Percentiles rank a stretch among this genome's conserved stretches.
phyloP scores from a whole-genome alignment of 495 filamentous ascomycete species.

The Penicillium roqueforti region DNA sequence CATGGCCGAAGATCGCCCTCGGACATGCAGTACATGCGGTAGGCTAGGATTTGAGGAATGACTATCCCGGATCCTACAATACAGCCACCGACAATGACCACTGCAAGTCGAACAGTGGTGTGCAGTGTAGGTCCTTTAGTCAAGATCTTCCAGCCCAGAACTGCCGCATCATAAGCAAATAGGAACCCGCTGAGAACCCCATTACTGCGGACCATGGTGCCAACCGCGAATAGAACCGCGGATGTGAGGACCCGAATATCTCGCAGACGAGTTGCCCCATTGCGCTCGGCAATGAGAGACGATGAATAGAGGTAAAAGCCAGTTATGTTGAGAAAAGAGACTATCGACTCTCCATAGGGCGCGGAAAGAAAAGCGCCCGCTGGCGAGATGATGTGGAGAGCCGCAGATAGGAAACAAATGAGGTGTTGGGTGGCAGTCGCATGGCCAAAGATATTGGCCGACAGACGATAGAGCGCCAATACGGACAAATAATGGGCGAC shows the following conservation, averaged over 20 bases:
- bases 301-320: conserved; percentile 69
- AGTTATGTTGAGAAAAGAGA: conserved; percentile 69
- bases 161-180: conserved; percentile 56
- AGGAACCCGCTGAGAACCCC: conserved; percentile 77
- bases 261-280: conserved; percentile 20
- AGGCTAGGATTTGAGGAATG: conserved; percentile 73
- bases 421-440: conserved; percentile 26
- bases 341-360: conserved; percentile 78
- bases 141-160: conserved; percentile 30
- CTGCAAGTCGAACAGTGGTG: conserved; percentile 42
- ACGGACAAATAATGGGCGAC: conserved; percentile 71
- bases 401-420: conserved; percentile 62
- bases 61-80: conserved; percentile 61
- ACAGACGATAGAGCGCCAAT: conserved; percentile 60
- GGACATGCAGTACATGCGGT: conserved; percentile 60
- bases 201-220: conserved; percentile 78
- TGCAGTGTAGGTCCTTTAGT: conserved; percentile 24
- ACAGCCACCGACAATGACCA: conserved; percentile 60
- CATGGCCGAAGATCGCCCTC: conserved; percentile 54
- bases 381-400: conserved; percentile 77
- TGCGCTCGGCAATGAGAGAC: conserved; percentile 38
- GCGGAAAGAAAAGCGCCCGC: conserved; percentile 87
- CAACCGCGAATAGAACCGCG: conserved; percentile 66
- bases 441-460: conserved; percentile 33
- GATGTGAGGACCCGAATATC: conserved; percentile 52